Evolutionary conservation across 768 basidiomycete species (phyloP).

Genomic region (Mycena crocata): DNA sequence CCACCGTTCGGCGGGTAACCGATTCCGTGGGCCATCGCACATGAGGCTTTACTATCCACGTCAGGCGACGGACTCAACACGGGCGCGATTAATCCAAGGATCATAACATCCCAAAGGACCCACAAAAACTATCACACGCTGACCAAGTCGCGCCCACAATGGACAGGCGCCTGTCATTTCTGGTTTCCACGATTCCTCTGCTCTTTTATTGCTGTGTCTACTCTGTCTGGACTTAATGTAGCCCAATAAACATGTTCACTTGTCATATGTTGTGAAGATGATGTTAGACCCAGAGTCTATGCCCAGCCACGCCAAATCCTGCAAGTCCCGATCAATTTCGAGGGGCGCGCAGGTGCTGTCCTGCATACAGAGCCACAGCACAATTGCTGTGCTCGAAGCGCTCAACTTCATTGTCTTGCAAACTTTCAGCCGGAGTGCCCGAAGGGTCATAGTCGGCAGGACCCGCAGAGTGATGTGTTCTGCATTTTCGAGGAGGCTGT

Average conservation of each 20-base stretch:
- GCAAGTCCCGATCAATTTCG: conserved; percentile 57
- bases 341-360: conserved; percentile 62
- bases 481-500: conserved; percentile 30
- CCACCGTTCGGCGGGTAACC: conserved; percentile 1
- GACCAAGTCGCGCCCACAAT: conserved; percentile 8
- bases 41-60: neutral
- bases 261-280: conserved; percentile 44
- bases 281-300: conserved; percentile 65
- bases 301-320: conserved; percentile 78
- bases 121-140: neutral
- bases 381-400: conserved; percentile 47
- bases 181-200: neutral
- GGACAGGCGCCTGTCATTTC: conserved; percentile 5
- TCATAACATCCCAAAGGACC: neutral
- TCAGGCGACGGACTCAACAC: neutral
- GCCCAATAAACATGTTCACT: conserved; percentile 20
- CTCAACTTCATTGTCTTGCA: conserved; percentile 59
- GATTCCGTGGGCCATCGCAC: neutral
- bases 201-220: neutral
- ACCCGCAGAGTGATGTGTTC: conserved; percentile 57
- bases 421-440: conserved; percentile 72
- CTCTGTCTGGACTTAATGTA: conserved; percentile 10
- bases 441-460: conserved; percentile 76
- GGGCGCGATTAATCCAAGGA: neutral
- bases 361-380: conserved; percentile 68